Evolutionary conservation across 371 early-diverging fungal genomes (phyloP), one percentile per base, ranked within the genome.

Genomic region (Apophysomyces variabilis): DNA sequence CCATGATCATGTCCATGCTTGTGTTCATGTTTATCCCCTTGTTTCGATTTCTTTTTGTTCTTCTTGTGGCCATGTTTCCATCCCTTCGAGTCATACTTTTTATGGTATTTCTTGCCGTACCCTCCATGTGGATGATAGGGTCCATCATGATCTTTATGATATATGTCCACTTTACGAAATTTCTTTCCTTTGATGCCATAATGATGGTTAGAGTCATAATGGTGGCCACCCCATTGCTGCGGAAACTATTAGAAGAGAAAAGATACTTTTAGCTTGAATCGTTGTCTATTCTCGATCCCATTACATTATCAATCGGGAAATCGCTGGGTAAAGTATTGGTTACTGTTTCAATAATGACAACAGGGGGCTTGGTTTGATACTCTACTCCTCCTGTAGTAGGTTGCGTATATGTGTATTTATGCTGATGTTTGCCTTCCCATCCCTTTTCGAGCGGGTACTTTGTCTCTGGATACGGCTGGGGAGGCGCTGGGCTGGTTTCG

Each of bases 311-410:
- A 26, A 26, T 5, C 5, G 54, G 54, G 54, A 50, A 50, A 21
- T 21, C 54, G n/a, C 9, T 9, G 11, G 54, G 54, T 50, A 50
- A 50, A 11, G 54, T 50, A 50, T 50, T n/a, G 54, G 54, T 50
- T 5, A 50, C 54, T 11, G 54, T 50, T 50, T 50, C 54, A 5
- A 50, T 26, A 21, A 50, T 21, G 11, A 50, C 54, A 18, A 50
- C 54, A 5, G 54, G 54, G 2, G 54, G 54, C 21, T 50, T 50
- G 16, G 54, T 50, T 50, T 50, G 54, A 50, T 21, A 50, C 21
- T 50, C 54, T 26, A 50, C 21, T 50, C 54, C 54, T 16, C 54
- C 54, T 50, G 9, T 5, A 5, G 4, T 7, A 5, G n/a, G 41
- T 9, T 21, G 54, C 21, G 18, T 16, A 50, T 50, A 26, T 21